A percentile compares a stretch with the other conserved stretches of the same genome.
These are phyloP conservation scores for Thymus quinquecostatus DNA, from an alignment of 257 asterid genomes.

Conservation along the genomic window DNA sequence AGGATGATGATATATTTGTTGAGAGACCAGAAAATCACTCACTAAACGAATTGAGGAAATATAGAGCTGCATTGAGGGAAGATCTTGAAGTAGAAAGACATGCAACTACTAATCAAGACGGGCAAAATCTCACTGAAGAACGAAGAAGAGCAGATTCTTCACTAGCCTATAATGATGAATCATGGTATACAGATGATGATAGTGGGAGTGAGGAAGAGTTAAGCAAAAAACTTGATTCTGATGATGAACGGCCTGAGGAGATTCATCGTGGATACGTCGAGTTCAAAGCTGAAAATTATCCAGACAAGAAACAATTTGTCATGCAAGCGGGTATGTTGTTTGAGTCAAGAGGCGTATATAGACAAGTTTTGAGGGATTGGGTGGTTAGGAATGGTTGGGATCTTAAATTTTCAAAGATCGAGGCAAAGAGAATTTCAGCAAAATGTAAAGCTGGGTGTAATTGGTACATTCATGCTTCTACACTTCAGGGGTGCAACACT, in stretches of 20 bases:
- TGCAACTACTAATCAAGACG: not conserved
- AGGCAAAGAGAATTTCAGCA: not conserved
- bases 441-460: not conserved
- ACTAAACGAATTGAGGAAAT: not conserved
- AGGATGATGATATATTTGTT: not conserved
- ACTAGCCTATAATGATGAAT: not conserved
- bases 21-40: not conserved
- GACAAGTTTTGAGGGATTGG: not conserved
- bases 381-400: not conserved
- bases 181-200: not conserved
- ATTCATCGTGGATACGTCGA: not conserved
- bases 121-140: too few relatives aligned
- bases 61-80: not conserved
- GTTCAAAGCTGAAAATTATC: not conserved
- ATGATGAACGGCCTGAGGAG: not conserved
- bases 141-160: too few relatives aligned
- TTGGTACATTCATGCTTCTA: conserved; percentile 2
- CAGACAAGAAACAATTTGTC: not conserved
- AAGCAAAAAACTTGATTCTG: not conserved
- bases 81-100: not conserved
- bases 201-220: not conserved
- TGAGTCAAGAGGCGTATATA: not conserved
- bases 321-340: not conserved
- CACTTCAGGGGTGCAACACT: not conserved
- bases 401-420: not conserved